Conservation (phyloP, 148 eudicot genomes). For the Salicornia ramosissima region DNA sequence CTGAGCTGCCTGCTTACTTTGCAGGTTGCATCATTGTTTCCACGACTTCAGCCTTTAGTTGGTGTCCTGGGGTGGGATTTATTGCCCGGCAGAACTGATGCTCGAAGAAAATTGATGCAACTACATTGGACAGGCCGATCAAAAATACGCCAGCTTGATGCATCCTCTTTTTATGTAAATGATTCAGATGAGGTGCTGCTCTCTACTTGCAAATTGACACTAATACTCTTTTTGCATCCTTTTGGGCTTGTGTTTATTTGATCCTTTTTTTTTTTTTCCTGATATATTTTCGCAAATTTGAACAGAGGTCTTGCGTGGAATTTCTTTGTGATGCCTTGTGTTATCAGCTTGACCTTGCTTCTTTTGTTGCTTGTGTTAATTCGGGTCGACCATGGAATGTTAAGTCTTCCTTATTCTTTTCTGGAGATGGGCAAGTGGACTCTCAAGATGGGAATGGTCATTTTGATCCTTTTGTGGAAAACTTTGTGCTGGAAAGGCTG, state of each 20-base stretch:
- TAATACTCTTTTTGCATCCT: neutral
- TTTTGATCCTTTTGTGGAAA: constrained; percentile 91
- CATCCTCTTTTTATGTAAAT: constrained; percentile 59
- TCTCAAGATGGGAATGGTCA: constrained; percentile 38
- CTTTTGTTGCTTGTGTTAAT: constrained; percentile 91
- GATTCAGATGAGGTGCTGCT: constrained; percentile 65
- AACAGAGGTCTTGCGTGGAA: constrained; percentile 77
- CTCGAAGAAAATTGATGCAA: constrained; percentile 78
- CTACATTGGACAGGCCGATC: constrained; percentile 90
- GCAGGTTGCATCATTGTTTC: constrained; percentile 76
- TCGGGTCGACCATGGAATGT: constrained; percentile 86
- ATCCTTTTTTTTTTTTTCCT: constrained; percentile 12
- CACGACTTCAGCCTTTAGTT: constrained; percentile 91
- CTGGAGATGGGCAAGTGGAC: constrained; percentile 52
- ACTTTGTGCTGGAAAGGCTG: constrained; percentile 89
- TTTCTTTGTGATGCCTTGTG: constrained; percentile 90
- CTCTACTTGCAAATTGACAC: neutral
- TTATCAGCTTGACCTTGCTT: constrained; percentile 92
- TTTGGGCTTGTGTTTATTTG: neutral
- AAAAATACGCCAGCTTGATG: constrained; percentile 65
- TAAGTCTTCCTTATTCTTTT: constrained; percentile 63
- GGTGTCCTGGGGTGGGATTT: constrained; percentile 98
- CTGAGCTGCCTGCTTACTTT: constrained; percentile 28
- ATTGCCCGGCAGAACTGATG: constrained; percentile 69
- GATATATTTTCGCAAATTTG: constrained; percentile 21